phyloP scores from a whole-genome alignment of 352 stramenopile species.

The Pythium inflatum region DNA sequence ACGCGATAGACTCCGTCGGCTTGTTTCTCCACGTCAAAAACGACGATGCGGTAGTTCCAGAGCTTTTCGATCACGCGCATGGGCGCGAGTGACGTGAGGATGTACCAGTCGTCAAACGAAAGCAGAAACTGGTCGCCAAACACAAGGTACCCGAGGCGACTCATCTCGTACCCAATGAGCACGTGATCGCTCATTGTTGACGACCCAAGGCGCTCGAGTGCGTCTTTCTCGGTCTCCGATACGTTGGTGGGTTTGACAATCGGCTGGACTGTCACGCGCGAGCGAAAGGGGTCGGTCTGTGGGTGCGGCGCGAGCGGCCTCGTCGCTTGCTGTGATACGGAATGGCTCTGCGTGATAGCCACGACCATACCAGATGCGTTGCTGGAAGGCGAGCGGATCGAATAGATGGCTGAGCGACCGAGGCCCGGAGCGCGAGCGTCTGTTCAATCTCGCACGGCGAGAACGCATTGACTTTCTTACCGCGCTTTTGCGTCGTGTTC shows the following conservation, averaged over 20 bases:
- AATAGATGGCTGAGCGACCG: constrained; percentile 18
- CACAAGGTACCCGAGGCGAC: constrained; percentile 22
- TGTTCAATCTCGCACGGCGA: constrained; percentile 29
- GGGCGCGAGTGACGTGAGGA: constrained; percentile 13
- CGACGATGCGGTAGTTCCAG: constrained; percentile 25
- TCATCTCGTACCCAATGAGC: constrained; percentile 22
- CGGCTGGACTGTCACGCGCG: too few species aligned
- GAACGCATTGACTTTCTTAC: constrained; percentile 6
- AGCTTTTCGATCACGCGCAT: constrained; percentile 21
- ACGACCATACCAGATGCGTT: too few species aligned
- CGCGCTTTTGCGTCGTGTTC: constrained; percentile 15
- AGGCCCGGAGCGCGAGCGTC: constrained; percentile 33
- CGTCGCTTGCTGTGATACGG: too few species aligned
- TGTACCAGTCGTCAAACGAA: constrained; percentile 28
- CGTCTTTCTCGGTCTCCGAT: too few species aligned
- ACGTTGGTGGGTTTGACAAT: too few species aligned
- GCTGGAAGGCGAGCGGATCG: too few species aligned
- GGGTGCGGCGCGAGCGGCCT: too few species aligned
- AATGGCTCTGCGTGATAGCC: too few species aligned
- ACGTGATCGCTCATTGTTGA: too few species aligned
- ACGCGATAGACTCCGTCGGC: constrained; percentile 4
- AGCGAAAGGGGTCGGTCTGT: too few species aligned
- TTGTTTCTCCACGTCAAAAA: constrained; percentile 10
- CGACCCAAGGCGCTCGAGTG: too few species aligned
- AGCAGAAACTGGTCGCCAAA: constrained; percentile 21